Conservation (phyloP, 768 basidiomycete species). For the Trametes punicea region DNA sequence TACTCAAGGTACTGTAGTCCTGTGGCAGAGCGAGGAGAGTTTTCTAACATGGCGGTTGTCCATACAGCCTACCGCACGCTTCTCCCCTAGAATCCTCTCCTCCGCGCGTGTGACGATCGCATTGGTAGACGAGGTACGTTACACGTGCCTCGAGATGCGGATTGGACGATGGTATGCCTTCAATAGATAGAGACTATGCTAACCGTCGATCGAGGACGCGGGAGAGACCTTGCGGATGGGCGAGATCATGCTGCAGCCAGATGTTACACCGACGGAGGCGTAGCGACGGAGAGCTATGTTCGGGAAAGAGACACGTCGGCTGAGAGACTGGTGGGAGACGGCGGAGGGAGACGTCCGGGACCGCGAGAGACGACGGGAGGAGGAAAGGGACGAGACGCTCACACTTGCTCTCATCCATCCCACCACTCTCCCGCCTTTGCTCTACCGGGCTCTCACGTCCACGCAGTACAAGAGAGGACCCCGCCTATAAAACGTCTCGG, state of each 20-base stretch:
- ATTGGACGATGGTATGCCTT: background rate
- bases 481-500: background rate
- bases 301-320: constrained; percentile 6
- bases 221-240: no score
- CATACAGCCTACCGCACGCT: no score
- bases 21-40: no score
- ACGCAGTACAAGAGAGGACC: background rate
- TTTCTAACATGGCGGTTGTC: no score
- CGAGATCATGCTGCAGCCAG: no score
- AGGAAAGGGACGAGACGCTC: constrained; percentile 3
- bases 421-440: background rate
- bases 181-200: background rate
- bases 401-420: background rate
- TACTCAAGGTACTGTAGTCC: no score
- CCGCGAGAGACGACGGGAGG: constrained; percentile 5
- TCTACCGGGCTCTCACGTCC: background rate
- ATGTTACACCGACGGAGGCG: no score
- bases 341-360: constrained; percentile 3
- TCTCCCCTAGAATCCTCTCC: no score
- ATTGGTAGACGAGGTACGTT: background rate
- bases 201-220: background rate
- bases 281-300: no score
- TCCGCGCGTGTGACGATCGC: no score
- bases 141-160: background rate
- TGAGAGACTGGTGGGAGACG: constrained; percentile 5